Base-by-base conservation (phyloP, 2,329 filamentous ascomycete species). In the Bipolaris bicolor region DNA sequence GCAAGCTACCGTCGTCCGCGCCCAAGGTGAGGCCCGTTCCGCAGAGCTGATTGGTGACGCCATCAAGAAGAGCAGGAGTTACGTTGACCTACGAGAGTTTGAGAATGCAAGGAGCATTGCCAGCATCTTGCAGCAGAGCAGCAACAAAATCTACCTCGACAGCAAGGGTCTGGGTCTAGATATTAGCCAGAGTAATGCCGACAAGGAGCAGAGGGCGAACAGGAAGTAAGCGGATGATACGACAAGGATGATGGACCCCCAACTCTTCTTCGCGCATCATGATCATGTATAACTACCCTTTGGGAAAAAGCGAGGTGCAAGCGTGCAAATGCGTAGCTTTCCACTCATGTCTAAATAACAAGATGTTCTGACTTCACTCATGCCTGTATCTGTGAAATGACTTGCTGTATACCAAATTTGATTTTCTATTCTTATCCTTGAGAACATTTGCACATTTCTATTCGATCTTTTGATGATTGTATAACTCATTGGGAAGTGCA, bases 1-100 rank as follows among this genome's bases (percentile, higher is more conserved):
- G 85, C 95, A 99, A 82, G 95, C 95, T 70, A 97, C 93, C 83
- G 92, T 99, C 54, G 95, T 99, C 75, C 92, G 92, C 81, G 95
- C 95, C 3, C 95, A 98, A 87, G 95, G 95, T 92, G 95, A 99
- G 82, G 95, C 95, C 48, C 91, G 95, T 66, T 98, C 95, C 37
- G 95, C 95, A 45, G 93, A 99, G 81, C 88, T 99, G 64, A 97
- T 99, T 73, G 95, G 95, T 79, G 95, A 99, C 51, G 95, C 95
- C 61, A 96, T 99, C 88, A 99, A 98, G 91, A 99, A 98, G 90
- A 96, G 86, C 83, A 90, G 93, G 81, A 90, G 92, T 65, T 99
- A 99, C 78, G 87, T 99, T 63, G 95, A 98, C 80, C 86, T 99
- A 75, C 91, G 96, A 81, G 95, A 96, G 84, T 96, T 99, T 71